Evolutionary conservation across 257 asterid species (phyloP).

Genomic region (Solanum lignicaule): DNA sequence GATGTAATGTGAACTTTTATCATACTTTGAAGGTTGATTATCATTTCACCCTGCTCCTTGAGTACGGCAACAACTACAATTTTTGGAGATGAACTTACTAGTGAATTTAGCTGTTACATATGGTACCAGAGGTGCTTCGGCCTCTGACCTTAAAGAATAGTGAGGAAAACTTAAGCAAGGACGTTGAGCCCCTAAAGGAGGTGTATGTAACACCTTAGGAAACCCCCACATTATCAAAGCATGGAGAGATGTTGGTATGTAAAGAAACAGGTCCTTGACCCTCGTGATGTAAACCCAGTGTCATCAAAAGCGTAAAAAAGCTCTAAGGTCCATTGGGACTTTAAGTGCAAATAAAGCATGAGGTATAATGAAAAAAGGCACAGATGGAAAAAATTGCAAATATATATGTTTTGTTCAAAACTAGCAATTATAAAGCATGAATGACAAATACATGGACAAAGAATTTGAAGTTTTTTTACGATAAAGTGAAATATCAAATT

Average conservation of each 20-base stretch:
- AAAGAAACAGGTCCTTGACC: neutral
- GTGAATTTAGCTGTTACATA: neutral
- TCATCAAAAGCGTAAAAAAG: neutral
- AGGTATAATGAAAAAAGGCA: neutral
- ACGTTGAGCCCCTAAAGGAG: neutral
- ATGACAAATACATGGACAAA: neutral
- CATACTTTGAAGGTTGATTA: neutral
- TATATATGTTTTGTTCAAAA: neutral
- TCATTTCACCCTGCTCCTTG: neutral
- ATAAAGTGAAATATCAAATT: too few relatives aligned
- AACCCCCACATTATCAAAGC: neutral
- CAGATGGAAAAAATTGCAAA: neutral
- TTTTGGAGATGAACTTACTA: neutral
- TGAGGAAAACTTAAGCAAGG: neutral
- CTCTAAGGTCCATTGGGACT: neutral
- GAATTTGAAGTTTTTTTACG: neutral
- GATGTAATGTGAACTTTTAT: neutral
- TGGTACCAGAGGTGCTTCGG: neutral
- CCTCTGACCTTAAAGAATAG: neutral
- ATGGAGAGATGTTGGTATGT: neutral
- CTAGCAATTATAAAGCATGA: neutral
- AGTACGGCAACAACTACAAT: neutral
- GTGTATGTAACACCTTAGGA: neutral
- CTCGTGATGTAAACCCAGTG: neutral
- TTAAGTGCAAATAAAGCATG: neutral